Evolutionary conservation across 2,329 filamentous ascomycete genomes (phyloP).

Genomic region (Colletotrichum sojae): DNA sequence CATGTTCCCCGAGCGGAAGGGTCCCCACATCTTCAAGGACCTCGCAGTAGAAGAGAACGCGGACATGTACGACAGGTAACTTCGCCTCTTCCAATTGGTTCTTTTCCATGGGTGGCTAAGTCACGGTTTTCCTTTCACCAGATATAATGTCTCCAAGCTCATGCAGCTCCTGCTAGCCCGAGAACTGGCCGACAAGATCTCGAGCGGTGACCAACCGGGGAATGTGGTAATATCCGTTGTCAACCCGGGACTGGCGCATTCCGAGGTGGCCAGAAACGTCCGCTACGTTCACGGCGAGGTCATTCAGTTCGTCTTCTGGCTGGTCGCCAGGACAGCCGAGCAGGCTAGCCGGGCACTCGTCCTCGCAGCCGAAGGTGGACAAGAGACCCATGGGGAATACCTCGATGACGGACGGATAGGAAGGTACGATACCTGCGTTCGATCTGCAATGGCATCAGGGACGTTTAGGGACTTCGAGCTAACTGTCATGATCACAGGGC

Average conservation of each 20-base stretch:
- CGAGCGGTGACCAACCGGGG: background rate
- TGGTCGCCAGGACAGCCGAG: constrained; percentile 53
- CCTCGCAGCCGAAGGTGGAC: constrained; percentile 51
- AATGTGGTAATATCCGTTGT: background rate
- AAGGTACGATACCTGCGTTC: too few relatives aligned
- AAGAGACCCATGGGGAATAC: constrained; percentile 57
- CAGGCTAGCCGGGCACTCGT: constrained; percentile 56
- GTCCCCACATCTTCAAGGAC: constrained; percentile 48
- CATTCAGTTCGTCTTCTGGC: background rate
- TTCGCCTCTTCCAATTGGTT: background rate
- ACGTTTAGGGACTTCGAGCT: background rate
- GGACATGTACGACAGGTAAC: constrained; percentile 11
- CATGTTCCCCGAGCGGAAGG: constrained; percentile 49
- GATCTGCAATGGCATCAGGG: too few relatives aligned
- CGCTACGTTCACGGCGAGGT: constrained; percentile 11
- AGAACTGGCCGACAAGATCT: constrained; percentile 13
- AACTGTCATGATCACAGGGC: constrained; percentile 43
- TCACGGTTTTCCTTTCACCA: background rate
- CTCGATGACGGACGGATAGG: constrained; percentile 51
- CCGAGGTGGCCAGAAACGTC: background rate
- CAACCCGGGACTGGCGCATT: constrained; percentile 6
- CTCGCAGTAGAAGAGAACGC: constrained; percentile 42
- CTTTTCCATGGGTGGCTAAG: background rate
- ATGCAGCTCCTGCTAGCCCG: constrained; percentile 2
- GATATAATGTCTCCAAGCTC: constrained; percentile 32